Percentiles rank a stretch among this genome's conserved stretches.
Conservation (phyloP, 306 rosid genomes). For the Quercus variabilis region DNA sequence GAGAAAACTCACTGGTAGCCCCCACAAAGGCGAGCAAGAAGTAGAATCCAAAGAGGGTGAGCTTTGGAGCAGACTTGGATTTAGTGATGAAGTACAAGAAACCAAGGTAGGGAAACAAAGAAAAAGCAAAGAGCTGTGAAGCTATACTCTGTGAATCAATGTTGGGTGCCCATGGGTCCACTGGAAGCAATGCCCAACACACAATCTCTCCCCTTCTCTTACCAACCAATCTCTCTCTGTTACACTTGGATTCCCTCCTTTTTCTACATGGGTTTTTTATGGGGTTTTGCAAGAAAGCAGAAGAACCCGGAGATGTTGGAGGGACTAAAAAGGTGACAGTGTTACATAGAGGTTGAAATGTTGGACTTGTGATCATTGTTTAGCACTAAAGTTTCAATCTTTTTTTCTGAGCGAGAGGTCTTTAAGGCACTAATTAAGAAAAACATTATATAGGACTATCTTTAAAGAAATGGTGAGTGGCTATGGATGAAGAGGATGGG, state of each 20-base stretch:
- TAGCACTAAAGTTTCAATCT: background rate
- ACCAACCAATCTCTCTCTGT: background rate
- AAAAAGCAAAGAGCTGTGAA: slow-evolving; percentile 78
- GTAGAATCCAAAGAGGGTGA: slow-evolving; percentile 93
- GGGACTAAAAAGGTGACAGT: slow-evolving; percentile 23
- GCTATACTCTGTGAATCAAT: slow-evolving; percentile 85
- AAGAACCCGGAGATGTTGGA: slow-evolving; percentile 26
- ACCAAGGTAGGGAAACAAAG: slow-evolving; percentile 79
- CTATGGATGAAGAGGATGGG: background rate
- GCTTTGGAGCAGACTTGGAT: slow-evolving; percentile 81
- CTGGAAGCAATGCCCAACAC: slow-evolving; percentile 49
- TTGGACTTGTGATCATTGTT: slow-evolving; percentile 13
- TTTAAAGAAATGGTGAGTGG: background rate
- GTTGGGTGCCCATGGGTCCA: slow-evolving; percentile 93
- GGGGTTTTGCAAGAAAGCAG: slow-evolving; percentile 7
- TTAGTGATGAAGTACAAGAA: slow-evolving; percentile 90
- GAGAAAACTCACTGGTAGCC: slow-evolving; percentile 74
- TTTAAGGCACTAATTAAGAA: background rate
- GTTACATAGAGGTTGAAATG: slow-evolving; percentile 26
- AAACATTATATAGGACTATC: background rate
- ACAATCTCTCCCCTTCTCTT: slow-evolving; percentile 34
- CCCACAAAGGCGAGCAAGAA: slow-evolving; percentile 85
- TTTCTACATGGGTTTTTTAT: slow-evolving; percentile 7
- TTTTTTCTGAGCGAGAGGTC: background rate
- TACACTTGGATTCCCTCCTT: slow-evolving; percentile 9